Evolutionary conservation across 305 asterid genomes (phyloP), one percentile per base, ranked within the genome.

Genomic region (Vinca major): DNA sequence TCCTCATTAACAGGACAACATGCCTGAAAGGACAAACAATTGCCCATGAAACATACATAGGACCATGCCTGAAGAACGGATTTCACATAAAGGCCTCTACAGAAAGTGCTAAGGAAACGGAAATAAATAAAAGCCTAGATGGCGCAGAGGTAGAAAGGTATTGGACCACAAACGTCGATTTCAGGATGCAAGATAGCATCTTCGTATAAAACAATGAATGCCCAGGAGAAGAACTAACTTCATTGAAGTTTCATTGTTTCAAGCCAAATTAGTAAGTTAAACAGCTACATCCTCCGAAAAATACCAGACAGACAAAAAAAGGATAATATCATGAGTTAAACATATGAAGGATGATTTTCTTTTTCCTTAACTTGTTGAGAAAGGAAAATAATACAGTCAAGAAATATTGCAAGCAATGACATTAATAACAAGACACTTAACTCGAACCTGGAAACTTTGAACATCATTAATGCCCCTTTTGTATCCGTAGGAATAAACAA

Each of bases 11-110:
- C 71, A 74, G 36, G 57, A 51, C 45, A 73, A 77, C 58, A 68
- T 65, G 70, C 89, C 96, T 88, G 78, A 19, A 78, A 12, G 75
- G 37, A 72, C 53, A 79, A 68, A 41, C 65, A 49, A 48, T 26
- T 33, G 39, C 16, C 16, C n/a, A 70, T 17, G 21, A 44, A 54
- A 17, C 36, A 60, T 19, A 6, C 3, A 53, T 36, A 40, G 12
- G 9, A 51, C 16, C 16, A 17, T 39, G 49, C 52, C 41, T 19
- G 44, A 52, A 50, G 16, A 65, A 69, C 69, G 50, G 37, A 61
- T 62, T 21, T 52, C 56, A 66, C 4, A 43, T 5, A 16, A 21
- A 52, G 20, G 66, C 41, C 14, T 53, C 47, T 20, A 54, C 11
- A 36, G 26, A 54, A 26, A 13, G 1, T 44, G 41, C 20, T 43